A percentile compares a stretch with the other conserved stretches of the same genome.
These are phyloP conservation scores for Fusarium nematophilum DNA, from an alignment of 2,329 filamentous ascomycete genomes.

Conservation along the genomic window DNA sequence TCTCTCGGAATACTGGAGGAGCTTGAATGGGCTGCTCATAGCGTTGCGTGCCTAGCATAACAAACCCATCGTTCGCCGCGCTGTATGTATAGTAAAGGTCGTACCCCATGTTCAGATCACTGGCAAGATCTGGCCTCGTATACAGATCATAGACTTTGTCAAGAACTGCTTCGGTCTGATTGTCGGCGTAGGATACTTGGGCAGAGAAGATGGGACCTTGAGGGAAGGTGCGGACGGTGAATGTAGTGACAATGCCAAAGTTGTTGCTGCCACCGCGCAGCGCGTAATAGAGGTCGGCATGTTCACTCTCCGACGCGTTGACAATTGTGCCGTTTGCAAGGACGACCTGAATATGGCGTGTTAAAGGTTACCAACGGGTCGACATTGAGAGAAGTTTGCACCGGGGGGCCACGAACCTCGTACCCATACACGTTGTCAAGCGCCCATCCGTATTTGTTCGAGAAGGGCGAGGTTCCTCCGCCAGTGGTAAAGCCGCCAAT, in stretches of 20 bases:
- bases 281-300: slow-evolving; percentile 68
- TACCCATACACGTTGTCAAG: slow-evolving; percentile 21
- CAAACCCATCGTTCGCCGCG: too few relatives aligned
- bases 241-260: slow-evolving; percentile 65
- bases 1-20: too few relatives aligned
- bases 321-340: slow-evolving; percentile 57
- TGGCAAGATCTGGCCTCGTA: too few relatives aligned
- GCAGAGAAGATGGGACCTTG: slow-evolving; percentile 2
- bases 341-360: too few relatives aligned
- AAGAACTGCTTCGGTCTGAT: too few relatives aligned
- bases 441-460: slow-evolving; percentile 19
- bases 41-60: too few relatives aligned
- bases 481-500: slow-evolving; percentile 18
- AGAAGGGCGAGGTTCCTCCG: slow-evolving; percentile 33
- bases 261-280: slow-evolving; percentile 67
- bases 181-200: slow-evolving; percentile 3
- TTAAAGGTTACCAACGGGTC: too few relatives aligned
- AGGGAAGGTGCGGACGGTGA: slow-evolving; percentile 42
- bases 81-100: too few relatives aligned
- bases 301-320: slow-evolving; percentile 48
- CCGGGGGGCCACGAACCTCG: slow-evolving; percentile 19
- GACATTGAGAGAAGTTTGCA: too few relatives aligned
- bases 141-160: too few relatives aligned
- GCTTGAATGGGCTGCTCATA: too few relatives aligned
- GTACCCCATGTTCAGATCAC: too few relatives aligned